Evolutionary conservation across 2,329 filamentous ascomycete genomes (phyloP), one percentile per base, ranked within the genome.

Genomic region (Pseudogymnoascus sp.): DNA sequence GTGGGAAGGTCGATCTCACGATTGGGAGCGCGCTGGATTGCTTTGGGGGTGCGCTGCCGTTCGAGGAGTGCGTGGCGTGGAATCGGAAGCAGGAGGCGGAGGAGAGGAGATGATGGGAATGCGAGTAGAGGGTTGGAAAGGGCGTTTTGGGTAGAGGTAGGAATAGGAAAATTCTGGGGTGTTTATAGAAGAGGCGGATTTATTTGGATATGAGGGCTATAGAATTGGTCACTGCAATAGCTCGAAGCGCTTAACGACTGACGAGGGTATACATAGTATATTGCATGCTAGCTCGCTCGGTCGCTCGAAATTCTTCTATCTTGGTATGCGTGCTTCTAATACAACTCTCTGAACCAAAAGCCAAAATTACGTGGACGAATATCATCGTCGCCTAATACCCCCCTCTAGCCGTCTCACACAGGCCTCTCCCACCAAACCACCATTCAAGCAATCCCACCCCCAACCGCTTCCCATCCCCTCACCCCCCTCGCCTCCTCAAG

Each of bases 11-110:
- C 21, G 93, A 99, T 73, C 79, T 99, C 69, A 99, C 95, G 0
- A 97, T 97, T 72, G 95, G 95, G 11, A 97, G 95, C 74, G 95
- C 95, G 1, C 77, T 99, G 70, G 95, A 99, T 77, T 92, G 96
- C 68, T 99, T 99, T 75, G 95, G 95, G 7, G 95, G 95, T 1
- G 90, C 91, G 1, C 91, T 97, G 62, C 91, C 84, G 66, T 92
- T 97, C 72, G 88, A 89, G 36, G 93, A 97, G 63, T 97, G 93
- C 74, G 87, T 96, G 37, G 79, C 81, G 69, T 99, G 95, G 95
- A 97, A 97, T 18, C 23, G 46, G 25, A 53, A 53, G 46, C 46
- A 53, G 46, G 46, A 53, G 46, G 25, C 23, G 3, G 46, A 31
- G 43, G 23, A 53, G 46, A n/a, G n/a, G 8, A 53, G n/a, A 25